Evolutionary conservation across 2,329 filamentous ascomycete genomes (phyloP), one percentile per base, ranked within the genome.

Genomic region (Monosporascus sp.): DNA sequence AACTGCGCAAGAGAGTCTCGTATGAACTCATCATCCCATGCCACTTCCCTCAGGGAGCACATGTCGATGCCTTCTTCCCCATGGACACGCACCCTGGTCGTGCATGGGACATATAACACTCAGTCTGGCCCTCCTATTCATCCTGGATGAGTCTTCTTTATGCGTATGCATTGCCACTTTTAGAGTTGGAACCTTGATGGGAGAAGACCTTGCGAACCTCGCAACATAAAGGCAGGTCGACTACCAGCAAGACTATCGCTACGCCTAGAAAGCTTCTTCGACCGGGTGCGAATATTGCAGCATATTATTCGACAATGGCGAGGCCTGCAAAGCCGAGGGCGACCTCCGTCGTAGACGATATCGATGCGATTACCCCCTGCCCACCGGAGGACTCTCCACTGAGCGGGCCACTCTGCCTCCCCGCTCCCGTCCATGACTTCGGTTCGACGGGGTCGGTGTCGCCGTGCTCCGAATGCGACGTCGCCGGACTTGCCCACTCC

Each of bases 341-440:
- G 38, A 38, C 56, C 22, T 46, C 52, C 36, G 47, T 44, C 38
- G 48, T 57, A 37, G 67, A 69, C 48, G 67, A 69, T 48, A 63
- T 68, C 49, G 67, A 69, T 51, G 67, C 67, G 19, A 69, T 69
- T 38, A 69, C 67, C 22, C 67, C 67, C 5, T 69, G 67, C 46
- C 66, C 66, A 5, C 52, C 60, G 20, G 22, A 17, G 43, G n/a
- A n/a, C n/a, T 20, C 41, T 8, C 20, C 5, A 14, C 20, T 14
- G 11, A 11, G 17, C 38, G 38, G 38, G 38, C 3, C 37, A 44
- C 45, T 54, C 36, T 47, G 50, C 31, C 44, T 51, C 16, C 50
- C 53, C 49, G 40, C 16, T 24, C 40, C 58, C 24, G 56, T 61
- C 19, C 53, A 52, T 7, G 57, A 56, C 34, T 54, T 58, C 43